Evolutionary conservation across 208 protist genomes (phyloP).

Genomic region (Acanthamoeba healyi): DNA sequence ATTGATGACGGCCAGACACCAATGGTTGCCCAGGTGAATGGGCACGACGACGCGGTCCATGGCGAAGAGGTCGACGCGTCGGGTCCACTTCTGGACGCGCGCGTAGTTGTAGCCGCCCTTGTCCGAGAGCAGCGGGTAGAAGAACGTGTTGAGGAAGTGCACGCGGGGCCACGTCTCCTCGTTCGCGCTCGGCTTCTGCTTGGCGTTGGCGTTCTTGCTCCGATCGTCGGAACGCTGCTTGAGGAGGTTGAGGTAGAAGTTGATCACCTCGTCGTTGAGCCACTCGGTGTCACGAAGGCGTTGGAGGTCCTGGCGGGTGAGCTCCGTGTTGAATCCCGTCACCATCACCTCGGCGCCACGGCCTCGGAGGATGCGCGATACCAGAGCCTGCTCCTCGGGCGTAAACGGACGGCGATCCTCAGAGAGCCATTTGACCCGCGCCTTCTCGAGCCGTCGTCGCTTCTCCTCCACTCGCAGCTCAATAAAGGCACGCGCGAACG

Average conservation of each 20-base stretch:
- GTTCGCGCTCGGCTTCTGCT: neutral
- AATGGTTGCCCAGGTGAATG: constrained; percentile 86
- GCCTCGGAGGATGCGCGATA: neutral
- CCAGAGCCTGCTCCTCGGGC: neutral
- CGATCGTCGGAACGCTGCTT: constrained; percentile 53
- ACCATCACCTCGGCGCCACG: neutral
- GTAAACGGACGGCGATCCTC: neutral
- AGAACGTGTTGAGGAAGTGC: constrained; percentile 87
- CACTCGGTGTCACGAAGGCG: constrained; percentile 73
- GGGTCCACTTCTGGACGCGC: constrained; percentile 82
- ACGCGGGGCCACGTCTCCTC: constrained; percentile 47
- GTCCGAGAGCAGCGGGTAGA: constrained; percentile 80
- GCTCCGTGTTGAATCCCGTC: constrained; percentile 24
- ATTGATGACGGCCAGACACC: constrained; percentile 88
- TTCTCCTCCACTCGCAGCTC: neutral
- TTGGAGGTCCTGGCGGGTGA: neutral
- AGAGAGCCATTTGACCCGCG: neutral
- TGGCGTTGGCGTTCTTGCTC: neutral
- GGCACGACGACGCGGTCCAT: constrained; percentile 87
- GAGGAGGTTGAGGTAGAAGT: constrained; percentile 84
- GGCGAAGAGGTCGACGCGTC: constrained; percentile 81
- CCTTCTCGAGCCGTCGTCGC: neutral
- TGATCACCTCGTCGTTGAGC: constrained; percentile 88
- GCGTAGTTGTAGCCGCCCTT: constrained; percentile 78
- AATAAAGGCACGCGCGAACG: neutral